Conservation (phyloP, 2,329 filamentous ascomycete genomes). For the Hirsutella minnesotensis region DNA sequence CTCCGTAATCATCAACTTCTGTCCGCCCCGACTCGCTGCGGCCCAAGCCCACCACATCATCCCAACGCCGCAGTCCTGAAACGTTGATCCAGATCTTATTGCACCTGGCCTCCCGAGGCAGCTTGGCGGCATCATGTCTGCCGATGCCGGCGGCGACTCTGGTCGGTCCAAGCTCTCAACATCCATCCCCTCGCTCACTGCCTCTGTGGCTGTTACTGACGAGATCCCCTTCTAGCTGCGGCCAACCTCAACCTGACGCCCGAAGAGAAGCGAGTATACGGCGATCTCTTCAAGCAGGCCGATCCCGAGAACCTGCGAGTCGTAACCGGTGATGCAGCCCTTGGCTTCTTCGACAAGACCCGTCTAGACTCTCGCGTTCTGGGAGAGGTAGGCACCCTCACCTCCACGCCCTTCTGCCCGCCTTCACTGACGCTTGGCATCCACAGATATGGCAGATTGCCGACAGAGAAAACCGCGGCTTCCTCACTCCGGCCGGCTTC, state of each 20-base stretch:
- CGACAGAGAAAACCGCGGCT: slow-evolving; percentile 89
- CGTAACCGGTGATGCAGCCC: slow-evolving; percentile 89
- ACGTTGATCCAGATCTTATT: not conserved
- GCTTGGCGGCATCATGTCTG: slow-evolving; percentile 11
- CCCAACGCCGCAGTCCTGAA: not conserved
- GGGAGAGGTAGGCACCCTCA: slow-evolving; percentile 56
- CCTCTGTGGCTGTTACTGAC: not conserved
- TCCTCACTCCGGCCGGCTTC: slow-evolving; percentile 87
- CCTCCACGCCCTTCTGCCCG: not conserved
- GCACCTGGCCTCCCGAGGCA: not conserved
- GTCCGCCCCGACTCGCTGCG: too few relatives aligned
- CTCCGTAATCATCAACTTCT: not conserved
- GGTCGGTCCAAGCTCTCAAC: slow-evolving; percentile 6
- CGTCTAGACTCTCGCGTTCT: slow-evolving; percentile 74
- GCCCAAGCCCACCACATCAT: not conserved
- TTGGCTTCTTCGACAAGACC: slow-evolving; percentile 97
- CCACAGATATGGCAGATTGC: slow-evolving; percentile 95
- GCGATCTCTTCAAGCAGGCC: slow-evolving; percentile 84
- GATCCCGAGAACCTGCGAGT: slow-evolving; percentile 87
- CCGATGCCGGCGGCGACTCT: slow-evolving; percentile 12
- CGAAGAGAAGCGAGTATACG: slow-evolving; percentile 90
- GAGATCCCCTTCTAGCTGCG: slow-evolving; percentile 24
- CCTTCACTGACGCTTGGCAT: not conserved
- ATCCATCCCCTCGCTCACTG: not conserved
- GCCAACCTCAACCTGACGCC: slow-evolving; percentile 74